These are phyloP conservation scores for Dimargaris verticillata DNA, from an alignment of 192 early-diverging fungal genomes.

Conservation along the genomic window DNA sequence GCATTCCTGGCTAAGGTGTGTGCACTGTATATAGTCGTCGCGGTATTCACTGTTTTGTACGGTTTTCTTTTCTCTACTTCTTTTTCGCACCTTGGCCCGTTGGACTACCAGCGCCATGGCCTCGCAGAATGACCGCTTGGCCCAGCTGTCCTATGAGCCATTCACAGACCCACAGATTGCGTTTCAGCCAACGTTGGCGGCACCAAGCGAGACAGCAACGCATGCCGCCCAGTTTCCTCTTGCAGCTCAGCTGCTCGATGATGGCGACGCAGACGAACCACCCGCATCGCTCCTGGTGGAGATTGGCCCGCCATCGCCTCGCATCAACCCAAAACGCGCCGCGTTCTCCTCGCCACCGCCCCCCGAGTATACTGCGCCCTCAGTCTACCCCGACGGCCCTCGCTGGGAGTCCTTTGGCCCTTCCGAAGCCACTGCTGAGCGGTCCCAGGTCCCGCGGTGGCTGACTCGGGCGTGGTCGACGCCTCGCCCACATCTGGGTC, in stretches of 20 bases:
- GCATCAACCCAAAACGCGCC: not conserved
- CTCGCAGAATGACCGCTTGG: not conserved
- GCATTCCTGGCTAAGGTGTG: too few relatives aligned
- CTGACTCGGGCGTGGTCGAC: not conserved
- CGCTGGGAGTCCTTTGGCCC: not conserved
- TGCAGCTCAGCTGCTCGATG: not conserved
- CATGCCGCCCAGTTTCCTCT: not conserved
- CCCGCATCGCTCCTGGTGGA: constrained; percentile 3
- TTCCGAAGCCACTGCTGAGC: not conserved
- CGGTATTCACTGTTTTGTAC: too few relatives aligned
- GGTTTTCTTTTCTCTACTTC: too few relatives aligned
- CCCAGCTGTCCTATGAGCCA: not conserved
- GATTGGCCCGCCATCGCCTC: not conserved
- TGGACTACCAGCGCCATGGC: not conserved
- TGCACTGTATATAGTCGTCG: too few relatives aligned
- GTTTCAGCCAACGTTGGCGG: not conserved
- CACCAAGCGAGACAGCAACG: not conserved
- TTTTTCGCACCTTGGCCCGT: too few relatives aligned
- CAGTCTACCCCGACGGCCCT: not conserved
- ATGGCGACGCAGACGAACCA: not conserved
- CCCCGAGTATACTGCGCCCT: not conserved
- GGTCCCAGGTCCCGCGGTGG: not conserved
- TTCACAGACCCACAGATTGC: not conserved
- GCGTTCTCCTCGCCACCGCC: not conserved
- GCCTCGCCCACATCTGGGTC: not conserved